phyloP scores from a whole-genome alignment of 2,329 filamentous ascomycete genomes.

The Teratosphaeriaceae sp. region DNA sequence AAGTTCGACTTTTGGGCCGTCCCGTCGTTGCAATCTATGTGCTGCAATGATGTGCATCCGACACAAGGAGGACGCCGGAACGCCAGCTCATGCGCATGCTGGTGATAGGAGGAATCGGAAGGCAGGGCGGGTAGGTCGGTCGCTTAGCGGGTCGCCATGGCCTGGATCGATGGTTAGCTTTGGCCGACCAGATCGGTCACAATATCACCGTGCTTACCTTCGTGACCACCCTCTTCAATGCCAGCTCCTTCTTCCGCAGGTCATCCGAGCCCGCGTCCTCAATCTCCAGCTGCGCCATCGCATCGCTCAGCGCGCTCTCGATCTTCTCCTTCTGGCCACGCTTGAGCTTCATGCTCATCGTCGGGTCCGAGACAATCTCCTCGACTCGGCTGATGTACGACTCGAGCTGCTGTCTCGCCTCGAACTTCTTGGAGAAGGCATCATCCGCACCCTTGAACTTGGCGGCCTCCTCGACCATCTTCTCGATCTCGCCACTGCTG shows the following conservation, averaged over 20 bases:
- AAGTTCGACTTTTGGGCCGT: conserved; percentile 7
- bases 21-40: conserved; percentile 7
- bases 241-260: conserved; percentile 99
- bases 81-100: conserved; percentile 6
- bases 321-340: conserved; percentile 99
- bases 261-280: conserved; percentile 88
- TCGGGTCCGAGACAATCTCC: conserved; percentile 97
- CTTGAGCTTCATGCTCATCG: conserved; percentile 95
- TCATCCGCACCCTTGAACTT: conserved; percentile 99
- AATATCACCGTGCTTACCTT: too few species aligned
- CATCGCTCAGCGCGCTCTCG: conserved; percentile 91
- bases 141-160: conserved; percentile 32
- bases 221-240: conserved; percentile 94
- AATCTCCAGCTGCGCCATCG: conserved; percentile 95
- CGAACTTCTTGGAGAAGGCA: conserved; percentile 98
- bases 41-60: conserved; percentile 9
- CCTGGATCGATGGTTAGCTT: conserved; percentile 12
- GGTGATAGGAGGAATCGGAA: conserved; percentile 1
- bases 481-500: conserved; percentile 88
- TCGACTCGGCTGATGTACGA: conserved; percentile 98
- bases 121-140: background rate
- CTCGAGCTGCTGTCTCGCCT: conserved; percentile 98
- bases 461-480: conserved; percentile 94
- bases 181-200: too few species aligned
- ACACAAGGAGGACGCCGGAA: conserved; percentile 3